These are phyloP conservation scores for Hanseniaspora uvarum DNA, from an alignment of 1,139 yeast genomes.

Conservation along the genomic window DNA sequence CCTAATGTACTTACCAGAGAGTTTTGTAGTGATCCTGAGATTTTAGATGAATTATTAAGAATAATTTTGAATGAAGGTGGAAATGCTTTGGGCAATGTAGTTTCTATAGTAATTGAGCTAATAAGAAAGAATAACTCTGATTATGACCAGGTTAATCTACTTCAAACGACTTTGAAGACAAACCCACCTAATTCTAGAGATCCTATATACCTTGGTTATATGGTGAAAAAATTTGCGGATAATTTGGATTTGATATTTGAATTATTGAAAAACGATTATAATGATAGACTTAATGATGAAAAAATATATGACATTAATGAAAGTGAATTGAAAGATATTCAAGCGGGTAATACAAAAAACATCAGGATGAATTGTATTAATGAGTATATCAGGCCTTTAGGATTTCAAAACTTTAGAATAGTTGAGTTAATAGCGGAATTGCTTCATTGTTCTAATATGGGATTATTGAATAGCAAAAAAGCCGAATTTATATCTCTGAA, in stretches of 20 bases:
- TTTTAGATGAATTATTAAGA: constrained; percentile 50
- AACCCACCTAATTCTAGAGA: constrained; percentile 93
- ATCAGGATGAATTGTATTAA: constrained; percentile 42
- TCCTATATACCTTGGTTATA: constrained; percentile 42
- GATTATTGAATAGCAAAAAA: constrained; percentile 69
- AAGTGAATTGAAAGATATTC: constrained; percentile 18
- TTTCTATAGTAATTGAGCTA: constrained; percentile 87
- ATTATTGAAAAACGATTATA: constrained; percentile 41
- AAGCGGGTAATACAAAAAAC: constrained; percentile 24
- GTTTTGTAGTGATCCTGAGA: constrained; percentile 56
- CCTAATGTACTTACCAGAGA: constrained; percentile 88
- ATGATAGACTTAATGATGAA: constrained; percentile 6
- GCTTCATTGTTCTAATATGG: constrained; percentile 95
- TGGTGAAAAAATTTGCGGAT: constrained; percentile 31
- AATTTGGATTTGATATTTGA: constrained; percentile 21
- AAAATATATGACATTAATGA: constrained; percentile 23
- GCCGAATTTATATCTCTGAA: constrained; percentile 71
- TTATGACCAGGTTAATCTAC: constrained; percentile 79
- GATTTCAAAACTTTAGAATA: constrained; percentile 88
- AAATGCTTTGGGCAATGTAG: constrained; percentile 83
- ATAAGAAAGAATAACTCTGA: constrained; percentile 93
- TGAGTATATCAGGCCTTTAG: constrained; percentile 57
- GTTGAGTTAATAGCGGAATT: constrained; percentile 92
- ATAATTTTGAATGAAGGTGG: constrained; percentile 74
- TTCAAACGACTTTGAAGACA: constrained; percentile 65